Base-by-base conservation (phyloP, 805 yeast genomes). In the Lachancea sp. region DNA sequence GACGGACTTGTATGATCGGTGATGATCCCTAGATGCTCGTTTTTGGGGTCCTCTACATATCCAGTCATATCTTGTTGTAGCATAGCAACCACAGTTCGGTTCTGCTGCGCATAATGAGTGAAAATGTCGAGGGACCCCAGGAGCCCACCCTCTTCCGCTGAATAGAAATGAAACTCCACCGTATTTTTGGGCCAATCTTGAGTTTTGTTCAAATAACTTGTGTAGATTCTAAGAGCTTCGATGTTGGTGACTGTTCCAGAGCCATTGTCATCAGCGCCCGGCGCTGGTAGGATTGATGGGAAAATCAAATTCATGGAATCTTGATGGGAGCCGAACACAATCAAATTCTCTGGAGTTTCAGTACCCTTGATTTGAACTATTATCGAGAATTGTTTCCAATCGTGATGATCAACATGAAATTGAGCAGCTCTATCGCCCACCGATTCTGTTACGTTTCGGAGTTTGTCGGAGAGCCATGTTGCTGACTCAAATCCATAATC, bases 11-110 rank as follows among this genome's bases (percentile, higher is more conserved):
- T 80, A 60, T 75, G 80, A 68, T 88, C 95, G 2, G 78, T 75
- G 47, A 89, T 78, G 36, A 91, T 71, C n/a, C 96, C 96, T 55
- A 90, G 74, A 60, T 88, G 63, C 70, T 79, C 54, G 60, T 68
- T 46, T 74, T 82, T 25, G 51, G 81, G 68, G 35, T 72, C 75
- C 29, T 71, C 69, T 2, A 82, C 75, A 58, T 72, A 87, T 0
- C 96, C 96, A 2, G 95, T 85, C 95, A 90, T 90, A 62, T 91
- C 99, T 62, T 88, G 95, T 65, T 91, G 96, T 33, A 91, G 69
- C 93, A 89, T 83, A 4, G 90, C 89, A 26, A 80, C 75, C 18
- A 91, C 88, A 7, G 73, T 68, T 38, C 66, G 67, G 26, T 69
- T 67, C 15, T 60, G 54, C 10, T 67, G 59, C 58, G 85, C 85